Evolutionary conservation across 805 yeast genomes (phyloP), one percentile per base, ranked within the genome.

Genomic region (Wickerhamiella nectarea): DNA sequence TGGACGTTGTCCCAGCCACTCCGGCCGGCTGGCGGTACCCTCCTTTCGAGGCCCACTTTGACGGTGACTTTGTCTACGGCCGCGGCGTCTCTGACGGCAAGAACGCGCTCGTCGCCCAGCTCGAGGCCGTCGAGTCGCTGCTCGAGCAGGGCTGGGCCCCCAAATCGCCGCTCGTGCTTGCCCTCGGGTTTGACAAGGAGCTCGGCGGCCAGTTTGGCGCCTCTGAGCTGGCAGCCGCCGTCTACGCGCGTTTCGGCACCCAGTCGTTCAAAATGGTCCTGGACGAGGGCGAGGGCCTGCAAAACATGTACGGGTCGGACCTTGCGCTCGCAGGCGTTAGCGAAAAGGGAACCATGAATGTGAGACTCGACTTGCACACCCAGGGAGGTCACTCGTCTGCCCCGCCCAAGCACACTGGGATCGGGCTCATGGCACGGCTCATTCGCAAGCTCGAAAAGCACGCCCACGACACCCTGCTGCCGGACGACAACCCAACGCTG

Each of bases 151-250:
- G 69, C 1, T 80, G 68, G 62, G 45, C 55, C 31, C 83, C 87
- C 10, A 58, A 67, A 44, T 73, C 94, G 59, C 69, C 84, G 1
- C 56, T 82, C 12, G 48, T 84, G 6, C 54, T 79, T 2, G 76
- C 83, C 0, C 73, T 78, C 53, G 94, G 94, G 1, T 80, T 75
- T 52, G 94, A 84, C 56, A 94, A 84, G 63, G 95, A 84, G 57
- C 70, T 72, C 37, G 66, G 74, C 33, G 93, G 93, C 3, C 43
- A 45, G 11, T 57, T 64, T 6, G 87, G 91, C 38, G 93, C 93
- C 6, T 49, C 56, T 1, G 45, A 58, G n/a, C 62, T 83, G n/a
- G 67, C 71, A 10, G 49, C 68, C 34, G 63, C 61, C 46, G 51
- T 84, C 17, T 59, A 64, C 26, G 66, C 71, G 17, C 67, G 67